Conservation (phyloP, 148 eudicot species). For the Rhododendron henanense region DNA sequence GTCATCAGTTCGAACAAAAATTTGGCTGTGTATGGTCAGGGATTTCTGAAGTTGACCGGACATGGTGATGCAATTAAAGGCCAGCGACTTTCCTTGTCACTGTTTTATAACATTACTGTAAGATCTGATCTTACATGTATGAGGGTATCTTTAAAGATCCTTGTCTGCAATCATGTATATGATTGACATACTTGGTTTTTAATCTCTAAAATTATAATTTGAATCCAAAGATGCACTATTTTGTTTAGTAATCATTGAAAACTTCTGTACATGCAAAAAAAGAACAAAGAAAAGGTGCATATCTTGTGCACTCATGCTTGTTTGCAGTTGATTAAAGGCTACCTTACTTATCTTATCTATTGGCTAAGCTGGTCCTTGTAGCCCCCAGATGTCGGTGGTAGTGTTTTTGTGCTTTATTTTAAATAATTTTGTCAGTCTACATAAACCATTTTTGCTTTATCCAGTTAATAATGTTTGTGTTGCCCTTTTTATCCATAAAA, state of each 20-base stretch:
- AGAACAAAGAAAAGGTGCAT: no score
- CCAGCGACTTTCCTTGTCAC: constrained; percentile 73
- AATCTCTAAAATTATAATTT: no score
- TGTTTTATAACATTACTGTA: constrained; percentile 80
- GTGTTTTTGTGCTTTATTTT: not conserved
- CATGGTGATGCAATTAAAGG: constrained; percentile 74
- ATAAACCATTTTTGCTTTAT: not conserved
- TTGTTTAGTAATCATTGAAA: not conserved
- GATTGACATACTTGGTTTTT: not conserved
- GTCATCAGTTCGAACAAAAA: no score
- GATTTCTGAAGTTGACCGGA: constrained; percentile 11
- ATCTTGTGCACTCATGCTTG: not conserved
- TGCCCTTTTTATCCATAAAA: not conserved
- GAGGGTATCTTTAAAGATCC: not conserved
- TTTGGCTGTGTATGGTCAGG: no score
- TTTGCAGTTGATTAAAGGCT: constrained; percentile 5
- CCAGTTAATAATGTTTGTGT: not conserved
- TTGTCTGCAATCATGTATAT: not conserved
- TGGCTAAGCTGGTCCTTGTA: not conserved
- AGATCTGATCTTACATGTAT: constrained; percentile 6
- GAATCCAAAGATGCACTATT: no score
- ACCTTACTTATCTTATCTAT: not conserved
- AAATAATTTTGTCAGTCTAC: not conserved
- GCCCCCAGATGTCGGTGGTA: not conserved
- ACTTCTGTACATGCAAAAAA: not conserved